Evolutionary conservation across 2,329 filamentous ascomycete genomes (phyloP).

Genomic region (Chrysoporthe puriensis): DNA sequence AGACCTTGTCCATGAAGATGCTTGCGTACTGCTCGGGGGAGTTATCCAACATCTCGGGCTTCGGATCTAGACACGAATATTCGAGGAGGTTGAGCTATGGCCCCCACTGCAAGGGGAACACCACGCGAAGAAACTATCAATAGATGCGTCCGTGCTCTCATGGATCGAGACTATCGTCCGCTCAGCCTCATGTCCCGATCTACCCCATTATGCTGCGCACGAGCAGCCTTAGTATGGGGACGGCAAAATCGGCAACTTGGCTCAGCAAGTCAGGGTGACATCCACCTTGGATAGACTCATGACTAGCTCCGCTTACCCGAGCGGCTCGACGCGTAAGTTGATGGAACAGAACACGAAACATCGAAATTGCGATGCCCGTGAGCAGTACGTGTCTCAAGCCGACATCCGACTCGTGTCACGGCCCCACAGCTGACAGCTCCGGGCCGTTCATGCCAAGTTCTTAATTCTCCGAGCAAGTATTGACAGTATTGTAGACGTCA

Average conservation of each 20-base stretch:
- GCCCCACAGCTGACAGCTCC: neutral
- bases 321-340: neutral
- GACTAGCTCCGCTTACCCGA: neutral
- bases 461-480: neutral
- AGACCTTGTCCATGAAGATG: neutral
- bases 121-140: neutral
- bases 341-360: constrained; percentile 1
- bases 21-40: constrained; percentile 3
- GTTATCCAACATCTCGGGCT: neutral
- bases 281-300: neutral
- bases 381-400: neutral
- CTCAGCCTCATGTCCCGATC: neutral
- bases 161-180: neutral
- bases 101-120: neutral
- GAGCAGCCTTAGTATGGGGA: neutral
- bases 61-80: neutral
- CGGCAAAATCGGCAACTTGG: neutral
- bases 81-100: neutral
- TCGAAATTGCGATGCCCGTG: neutral
- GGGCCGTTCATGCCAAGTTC: neutral
- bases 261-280: neutral
- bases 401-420: neutral
- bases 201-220: neutral
- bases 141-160: neutral
- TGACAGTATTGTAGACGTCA: too few species aligned